A percentile compares a stretch with the other conserved stretches of the same genome.
Conservation (phyloP, 2,329 filamentous ascomycete genomes). For the Cercospora janseana region DNA sequence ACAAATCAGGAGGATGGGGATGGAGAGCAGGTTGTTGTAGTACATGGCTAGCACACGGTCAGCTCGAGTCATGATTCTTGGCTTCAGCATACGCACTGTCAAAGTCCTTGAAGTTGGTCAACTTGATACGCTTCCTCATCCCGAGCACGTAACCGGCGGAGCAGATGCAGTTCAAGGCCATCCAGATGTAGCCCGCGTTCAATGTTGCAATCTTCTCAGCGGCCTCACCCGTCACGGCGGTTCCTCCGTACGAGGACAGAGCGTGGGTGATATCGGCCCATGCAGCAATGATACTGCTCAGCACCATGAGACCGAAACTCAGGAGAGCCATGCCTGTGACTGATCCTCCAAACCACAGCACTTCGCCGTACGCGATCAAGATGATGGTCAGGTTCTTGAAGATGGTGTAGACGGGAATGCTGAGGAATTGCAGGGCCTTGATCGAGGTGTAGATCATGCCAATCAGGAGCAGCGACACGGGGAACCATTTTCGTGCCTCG, state of each 20-base stretch:
- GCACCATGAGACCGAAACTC: conserved; percentile 93
- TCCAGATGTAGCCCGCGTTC: conserved; percentile 95
- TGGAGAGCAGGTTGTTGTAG: conserved; percentile 98
- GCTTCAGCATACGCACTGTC: conserved; percentile 69
- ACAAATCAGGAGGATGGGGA: conserved; percentile 80
- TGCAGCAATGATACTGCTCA: conserved; percentile 89
- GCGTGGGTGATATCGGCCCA: conserved; percentile 96
- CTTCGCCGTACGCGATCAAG: conserved; percentile 95
- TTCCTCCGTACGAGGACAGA: conserved; percentile 56
- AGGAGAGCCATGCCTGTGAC: conserved; percentile 85
- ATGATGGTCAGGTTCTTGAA: conserved; percentile 99
- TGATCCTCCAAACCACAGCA: conserved; percentile 94
- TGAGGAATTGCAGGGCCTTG: conserved; percentile 93
- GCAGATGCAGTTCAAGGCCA: conserved; percentile 95
- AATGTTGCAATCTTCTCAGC: conserved; percentile 79
- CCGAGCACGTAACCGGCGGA: conserved; percentile 83
- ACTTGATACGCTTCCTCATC: conserved; percentile 98
- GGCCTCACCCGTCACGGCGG: conserved; percentile 49
- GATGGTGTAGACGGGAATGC: conserved; percentile 97
- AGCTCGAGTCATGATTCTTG: not conserved
- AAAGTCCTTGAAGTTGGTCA: conserved; percentile 99
- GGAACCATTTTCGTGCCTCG: conserved; percentile 96
- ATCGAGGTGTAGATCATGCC: conserved; percentile 99
- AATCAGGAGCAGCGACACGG: conserved; percentile 90
- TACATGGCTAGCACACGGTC: conserved; percentile 73